Base-by-base conservation (phyloP, 805 yeast species). In the Yamadazyma philogaea region DNA sequence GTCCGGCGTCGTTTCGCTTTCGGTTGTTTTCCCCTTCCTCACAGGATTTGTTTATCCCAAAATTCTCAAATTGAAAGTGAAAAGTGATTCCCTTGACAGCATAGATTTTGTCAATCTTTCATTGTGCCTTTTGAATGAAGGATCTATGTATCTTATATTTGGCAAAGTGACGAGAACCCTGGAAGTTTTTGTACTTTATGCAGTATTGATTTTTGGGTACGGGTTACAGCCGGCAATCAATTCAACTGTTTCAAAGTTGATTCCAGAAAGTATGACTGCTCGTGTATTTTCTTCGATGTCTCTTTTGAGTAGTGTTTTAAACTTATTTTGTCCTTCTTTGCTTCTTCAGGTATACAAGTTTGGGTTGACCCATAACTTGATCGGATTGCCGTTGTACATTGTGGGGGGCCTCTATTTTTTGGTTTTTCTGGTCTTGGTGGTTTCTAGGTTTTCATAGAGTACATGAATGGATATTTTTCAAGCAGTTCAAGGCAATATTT, bases 231-330 rank as follows among this genome's bases (percentile, higher is more conserved):
- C 93, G 1, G 69, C 81, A 0, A 47, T 80, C 6, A 80, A 76
- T 52, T 69, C 84, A 0, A 49, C 82, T 1, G 59, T 83, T 10
- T 67, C 80, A 42, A 84, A 84, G 57, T 79, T 80, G 55, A 75
- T 70, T 44, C 77, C 78, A 1, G 75, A 31, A 2, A 27, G 24
- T 15, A 34, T 34, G 73, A 30, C 39, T 12, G 37, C 36, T 24
- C 45, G 43, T 18, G 43, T 45, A 1, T 34, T 47, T 21, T 26
- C 43, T 34, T 33, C 43, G 3, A 34, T 45, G 21, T 34, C 20
- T 18, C 22, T 43, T 18, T 18, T 39, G 11, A n/a, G 20, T 20
- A 37, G 36, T 27, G 15, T 46, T 17, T 24, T 41, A 14, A 42
- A 28, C 32, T 12, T 37, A 17, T 6, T 32, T 18, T 8, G 32